Conservation (phyloP, 768 basidiomycete species). For the Chlorophyllum brunneum region DNA sequence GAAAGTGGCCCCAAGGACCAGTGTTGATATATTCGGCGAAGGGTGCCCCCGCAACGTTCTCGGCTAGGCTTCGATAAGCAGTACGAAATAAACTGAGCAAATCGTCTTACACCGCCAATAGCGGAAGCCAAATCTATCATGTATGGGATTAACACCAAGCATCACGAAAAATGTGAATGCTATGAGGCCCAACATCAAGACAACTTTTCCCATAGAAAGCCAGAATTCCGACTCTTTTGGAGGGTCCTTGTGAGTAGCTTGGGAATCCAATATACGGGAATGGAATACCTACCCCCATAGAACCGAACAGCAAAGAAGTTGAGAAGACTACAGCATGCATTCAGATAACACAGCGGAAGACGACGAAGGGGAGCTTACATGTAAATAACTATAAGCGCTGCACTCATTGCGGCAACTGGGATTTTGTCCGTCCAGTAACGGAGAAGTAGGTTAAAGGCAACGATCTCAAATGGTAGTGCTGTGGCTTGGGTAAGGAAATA, state of each 20-base stretch:
- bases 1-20: constrained; percentile 56
- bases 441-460: constrained; percentile 49
- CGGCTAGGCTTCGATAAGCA: constrained; percentile 23
- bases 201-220: constrained; percentile 49
- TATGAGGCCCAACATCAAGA: constrained; percentile 44
- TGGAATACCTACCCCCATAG: constrained; percentile 39
- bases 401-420: constrained; percentile 38
- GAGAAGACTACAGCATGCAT: constrained; percentile 27
- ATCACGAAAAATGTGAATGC: constrained; percentile 54
- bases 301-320: constrained; percentile 46
- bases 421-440: constrained; percentile 54
- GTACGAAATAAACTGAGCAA: background rate
- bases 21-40: constrained; percentile 52
- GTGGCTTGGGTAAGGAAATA: constrained; percentile 50
- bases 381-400: constrained; percentile 36
- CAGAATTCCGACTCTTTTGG: constrained; percentile 50
- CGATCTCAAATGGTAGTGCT: constrained; percentile 46
- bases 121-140: constrained; percentile 50
- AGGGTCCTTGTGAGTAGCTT: background rate
- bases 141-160: constrained; percentile 56
- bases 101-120: constrained; percentile 41
- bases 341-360: background rate
- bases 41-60: constrained; percentile 44
- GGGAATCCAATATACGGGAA: too few species aligned
- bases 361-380: constrained; percentile 26